Percentiles rank a stretch among this genome's conserved stretches.
These are phyloP conservation scores for Kodamaea kakaduensis DNA, from an alignment of 805 yeast species.

Conservation along the genomic window DNA sequence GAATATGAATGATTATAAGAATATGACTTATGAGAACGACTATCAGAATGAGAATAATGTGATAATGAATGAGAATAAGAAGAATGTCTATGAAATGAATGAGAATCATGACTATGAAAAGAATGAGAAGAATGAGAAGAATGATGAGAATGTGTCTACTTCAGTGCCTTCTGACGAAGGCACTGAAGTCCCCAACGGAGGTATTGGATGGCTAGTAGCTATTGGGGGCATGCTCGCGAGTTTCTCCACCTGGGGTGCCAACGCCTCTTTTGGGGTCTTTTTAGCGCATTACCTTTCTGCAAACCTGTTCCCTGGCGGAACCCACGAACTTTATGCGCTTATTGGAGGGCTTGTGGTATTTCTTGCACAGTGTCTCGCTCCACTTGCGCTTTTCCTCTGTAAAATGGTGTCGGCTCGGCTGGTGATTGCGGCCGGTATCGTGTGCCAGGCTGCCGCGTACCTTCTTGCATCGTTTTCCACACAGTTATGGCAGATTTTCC, in stretches of 20 bases:
- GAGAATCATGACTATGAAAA: too few species aligned
- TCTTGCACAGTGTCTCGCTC: slow-evolving; percentile 54
- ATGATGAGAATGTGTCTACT: too few species aligned
- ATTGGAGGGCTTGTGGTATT: slow-evolving; percentile 49
- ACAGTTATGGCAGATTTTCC: slow-evolving; percentile 47
- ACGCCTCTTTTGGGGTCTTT: slow-evolving; percentile 56
- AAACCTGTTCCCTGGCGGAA: slow-evolving; percentile 28
- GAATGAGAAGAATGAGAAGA: too few species aligned
- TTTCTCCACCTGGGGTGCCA: slow-evolving; percentile 54
- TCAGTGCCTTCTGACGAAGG: too few species aligned
- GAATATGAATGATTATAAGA: too few species aligned
- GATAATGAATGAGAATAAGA: too few species aligned
- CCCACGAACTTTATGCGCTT: slow-evolving; percentile 45
- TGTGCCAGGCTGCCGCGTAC: slow-evolving; percentile 40
- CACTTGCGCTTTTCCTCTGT: slow-evolving; percentile 47
- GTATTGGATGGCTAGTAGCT: slow-evolving; percentile 51
- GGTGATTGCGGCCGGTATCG: slow-evolving; percentile 41
- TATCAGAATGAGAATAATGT: too few species aligned
- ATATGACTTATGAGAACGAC: too few species aligned
- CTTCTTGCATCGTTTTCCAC: slow-evolving; percentile 50
- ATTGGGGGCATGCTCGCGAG: slow-evolving; percentile 44
- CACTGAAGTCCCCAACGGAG: slow-evolving; percentile 37
- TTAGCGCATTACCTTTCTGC: slow-evolving; percentile 43
- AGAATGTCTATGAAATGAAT: too few species aligned
- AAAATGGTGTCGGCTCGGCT: slow-evolving; percentile 48